A percentile compares a stretch with the other conserved stretches of the same genome.
These are phyloP conservation scores for Talaromyces thailandensis DNA, from an alignment of 495 filamentous ascomycete genomes.

Conservation along the genomic window DNA sequence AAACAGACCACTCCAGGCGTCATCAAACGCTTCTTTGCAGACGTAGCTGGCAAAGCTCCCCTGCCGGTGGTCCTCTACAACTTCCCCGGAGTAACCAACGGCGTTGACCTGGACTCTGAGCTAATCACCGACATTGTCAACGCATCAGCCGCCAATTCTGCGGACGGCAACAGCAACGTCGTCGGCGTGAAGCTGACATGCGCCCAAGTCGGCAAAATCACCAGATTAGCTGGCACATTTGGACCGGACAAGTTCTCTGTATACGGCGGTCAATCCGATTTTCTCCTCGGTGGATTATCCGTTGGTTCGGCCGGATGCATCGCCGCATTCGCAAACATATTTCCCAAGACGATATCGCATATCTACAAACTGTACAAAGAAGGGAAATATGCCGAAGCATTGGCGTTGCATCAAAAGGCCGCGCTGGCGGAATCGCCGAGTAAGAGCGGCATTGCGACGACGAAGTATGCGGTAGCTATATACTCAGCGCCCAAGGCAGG, in stretches of 20 bases:
- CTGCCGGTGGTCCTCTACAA: slow-evolving; percentile 62
- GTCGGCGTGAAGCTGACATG: slow-evolving; percentile 65
- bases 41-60: slow-evolving; percentile 40
- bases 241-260: slow-evolving; percentile 47
- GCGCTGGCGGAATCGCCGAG: slow-evolving; percentile 46
- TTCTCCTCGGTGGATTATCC: slow-evolving; percentile 44
- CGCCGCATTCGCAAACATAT: slow-evolving; percentile 58
- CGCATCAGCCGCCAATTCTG: slow-evolving; percentile 30
- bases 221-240: slow-evolving; percentile 46
- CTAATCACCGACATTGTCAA: slow-evolving; percentile 42
- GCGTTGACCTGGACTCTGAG: slow-evolving; percentile 58
- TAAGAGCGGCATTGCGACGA: slow-evolving; percentile 53
- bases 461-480: slow-evolving; percentile 54
- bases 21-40: slow-evolving; percentile 50
- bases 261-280: slow-evolving; percentile 64
- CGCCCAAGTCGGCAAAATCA: slow-evolving; percentile 59
- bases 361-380: slow-evolving; percentile 45
- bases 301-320: slow-evolving; percentile 57
- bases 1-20: slow-evolving; percentile 48
- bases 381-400: slow-evolving; percentile 42
- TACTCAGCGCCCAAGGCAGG: slow-evolving; percentile 46
- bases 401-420: slow-evolving; percentile 44
- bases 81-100: slow-evolving; percentile 65
- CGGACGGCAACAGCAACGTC: slow-evolving; percentile 40
- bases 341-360: slow-evolving; percentile 44